These are phyloP conservation scores for Beauveria pseudobassiana DNA, from an alignment of 2,329 filamentous ascomycete species.

Conservation along the genomic window DNA sequence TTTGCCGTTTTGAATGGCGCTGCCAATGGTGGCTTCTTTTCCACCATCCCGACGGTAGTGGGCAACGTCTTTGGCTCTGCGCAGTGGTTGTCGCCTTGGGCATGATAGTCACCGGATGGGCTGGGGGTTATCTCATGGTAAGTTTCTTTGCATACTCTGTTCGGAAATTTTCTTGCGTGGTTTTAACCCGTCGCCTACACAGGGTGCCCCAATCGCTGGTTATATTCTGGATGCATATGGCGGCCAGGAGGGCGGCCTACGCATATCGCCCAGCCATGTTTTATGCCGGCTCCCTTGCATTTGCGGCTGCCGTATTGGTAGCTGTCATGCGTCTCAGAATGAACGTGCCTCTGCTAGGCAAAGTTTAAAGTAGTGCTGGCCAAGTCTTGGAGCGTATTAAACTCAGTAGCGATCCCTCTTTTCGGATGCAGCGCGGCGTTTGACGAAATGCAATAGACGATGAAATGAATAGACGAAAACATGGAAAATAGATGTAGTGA, in stretches of 20 bases:
- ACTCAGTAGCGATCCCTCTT: not conserved
- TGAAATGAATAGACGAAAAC: not conserved
- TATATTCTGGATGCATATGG: constrained; percentile 50
- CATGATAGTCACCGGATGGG: constrained; percentile 55
- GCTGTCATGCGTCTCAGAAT: constrained; percentile 35
- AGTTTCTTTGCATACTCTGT: constrained; percentile 17
- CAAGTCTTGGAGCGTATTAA: not conserved
- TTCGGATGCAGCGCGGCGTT: too few species aligned
- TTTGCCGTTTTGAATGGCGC: constrained; percentile 52
- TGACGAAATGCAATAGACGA: not conserved
- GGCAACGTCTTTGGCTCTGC: constrained; percentile 50
- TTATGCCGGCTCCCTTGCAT: constrained; percentile 48
- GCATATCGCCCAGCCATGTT: constrained; percentile 55
- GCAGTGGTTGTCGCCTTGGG: constrained; percentile 49
- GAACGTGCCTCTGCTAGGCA: constrained; percentile 27
- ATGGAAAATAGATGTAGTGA: not conserved
- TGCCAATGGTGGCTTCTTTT: constrained; percentile 54
- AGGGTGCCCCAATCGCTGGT: constrained; percentile 52
- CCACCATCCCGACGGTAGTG: constrained; percentile 52
- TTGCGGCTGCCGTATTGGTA: constrained; percentile 36
- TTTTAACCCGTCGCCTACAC: constrained; percentile 9
- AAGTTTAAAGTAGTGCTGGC: constrained; percentile 1
- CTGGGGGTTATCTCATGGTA: constrained; percentile 53
- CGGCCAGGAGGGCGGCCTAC: constrained; percentile 37
- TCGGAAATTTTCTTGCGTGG: not conserved